Evolutionary conservation across 2,329 filamentous ascomycete species (phyloP).

Genomic region (Sclerotiophoma versabilis): DNA sequence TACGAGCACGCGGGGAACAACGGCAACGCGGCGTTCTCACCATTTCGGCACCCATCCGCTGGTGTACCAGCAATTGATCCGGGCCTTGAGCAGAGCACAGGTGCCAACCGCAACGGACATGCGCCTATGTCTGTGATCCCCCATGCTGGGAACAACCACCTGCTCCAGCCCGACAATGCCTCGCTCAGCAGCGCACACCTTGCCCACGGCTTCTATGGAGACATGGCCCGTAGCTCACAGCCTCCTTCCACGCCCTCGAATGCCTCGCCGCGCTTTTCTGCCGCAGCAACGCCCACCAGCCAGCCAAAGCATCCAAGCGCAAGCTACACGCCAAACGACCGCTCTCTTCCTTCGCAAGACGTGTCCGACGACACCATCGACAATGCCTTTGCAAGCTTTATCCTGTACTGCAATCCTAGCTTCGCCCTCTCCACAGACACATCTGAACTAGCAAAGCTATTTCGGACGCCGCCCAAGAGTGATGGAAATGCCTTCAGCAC

Average conservation of each 20-base stretch:
- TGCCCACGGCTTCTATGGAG: slow-evolving; percentile 47
- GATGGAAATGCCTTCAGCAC: slow-evolving; percentile 87
- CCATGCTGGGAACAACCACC: slow-evolving; percentile 39
- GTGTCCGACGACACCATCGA: slow-evolving; percentile 77
- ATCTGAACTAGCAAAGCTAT: slow-evolving; percentile 73
- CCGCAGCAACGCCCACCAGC: slow-evolving; percentile 43
- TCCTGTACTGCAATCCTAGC: slow-evolving; percentile 88
- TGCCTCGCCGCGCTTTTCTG: slow-evolving; percentile 49
- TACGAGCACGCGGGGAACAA: slow-evolving; percentile 43
- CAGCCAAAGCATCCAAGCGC: slow-evolving; percentile 42
- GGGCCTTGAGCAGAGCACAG: slow-evolving; percentile 45
- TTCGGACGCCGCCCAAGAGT: slow-evolving; percentile 81
- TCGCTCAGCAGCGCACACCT: slow-evolving; percentile 38
- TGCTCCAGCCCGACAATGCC: slow-evolving; percentile 47
- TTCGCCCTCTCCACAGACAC: slow-evolving; percentile 76
- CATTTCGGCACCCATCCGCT: slow-evolving; percentile 43
- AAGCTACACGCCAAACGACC: slow-evolving; percentile 54
- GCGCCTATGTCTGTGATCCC: slow-evolving; percentile 43
- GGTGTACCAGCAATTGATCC: slow-evolving; percentile 48
- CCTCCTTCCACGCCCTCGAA: slow-evolving; percentile 48
- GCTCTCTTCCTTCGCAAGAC: slow-evolving; percentile 68
- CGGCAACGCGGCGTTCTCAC: slow-evolving; percentile 40
- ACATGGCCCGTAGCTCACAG: slow-evolving; percentile 46
- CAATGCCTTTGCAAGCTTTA: slow-evolving; percentile 82
- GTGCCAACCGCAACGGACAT: slow-evolving; percentile 45